Conservation (phyloP, 495 filamentous ascomycete genomes). For the Cairneyella variabilis region DNA sequence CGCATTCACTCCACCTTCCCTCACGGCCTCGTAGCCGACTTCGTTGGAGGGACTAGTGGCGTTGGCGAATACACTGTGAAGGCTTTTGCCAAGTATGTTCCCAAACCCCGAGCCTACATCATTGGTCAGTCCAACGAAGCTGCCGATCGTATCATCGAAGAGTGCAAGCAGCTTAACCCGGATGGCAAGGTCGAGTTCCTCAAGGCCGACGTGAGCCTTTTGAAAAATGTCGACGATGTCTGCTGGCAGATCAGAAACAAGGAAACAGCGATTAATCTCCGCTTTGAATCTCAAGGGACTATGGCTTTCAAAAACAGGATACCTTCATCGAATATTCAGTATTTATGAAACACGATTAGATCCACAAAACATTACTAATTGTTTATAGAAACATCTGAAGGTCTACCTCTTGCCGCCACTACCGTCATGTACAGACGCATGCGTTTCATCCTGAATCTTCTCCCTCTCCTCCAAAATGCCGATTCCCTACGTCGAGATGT, state of each 20-base stretch:
- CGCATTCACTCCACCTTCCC: neutral
- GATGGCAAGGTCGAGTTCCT: conserved; percentile 18
- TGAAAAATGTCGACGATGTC: conserved; percentile 22
- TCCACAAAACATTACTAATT: neutral
- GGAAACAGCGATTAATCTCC: conserved; percentile 20
- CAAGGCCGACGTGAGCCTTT: conserved; percentile 17
- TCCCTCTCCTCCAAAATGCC: conserved; percentile 20
- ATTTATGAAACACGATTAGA: neutral
- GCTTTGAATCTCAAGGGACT: conserved; percentile 19
- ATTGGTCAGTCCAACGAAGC: conserved; percentile 36
- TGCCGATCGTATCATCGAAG: conserved; percentile 31
- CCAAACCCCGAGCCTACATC: conserved; percentile 28
- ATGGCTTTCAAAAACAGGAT: neutral
- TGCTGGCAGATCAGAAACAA: conserved; percentile 19
- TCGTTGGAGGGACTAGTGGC: conserved; percentile 39
- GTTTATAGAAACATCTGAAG: conserved; percentile 21
- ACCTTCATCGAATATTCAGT: neutral
- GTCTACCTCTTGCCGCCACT: conserved; percentile 12
- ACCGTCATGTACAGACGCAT: conserved; percentile 22
- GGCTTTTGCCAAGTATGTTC: conserved; percentile 25
- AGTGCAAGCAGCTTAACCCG: conserved; percentile 16
- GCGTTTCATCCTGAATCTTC: conserved; percentile 18
- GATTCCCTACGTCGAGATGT: conserved; percentile 13
- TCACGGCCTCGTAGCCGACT: conserved; percentile 7
- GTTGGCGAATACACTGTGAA: conserved; percentile 34